Evolutionary conservation across 306 rosid genomes (phyloP).

Genomic region (Lathyrus oleraceus): DNA sequence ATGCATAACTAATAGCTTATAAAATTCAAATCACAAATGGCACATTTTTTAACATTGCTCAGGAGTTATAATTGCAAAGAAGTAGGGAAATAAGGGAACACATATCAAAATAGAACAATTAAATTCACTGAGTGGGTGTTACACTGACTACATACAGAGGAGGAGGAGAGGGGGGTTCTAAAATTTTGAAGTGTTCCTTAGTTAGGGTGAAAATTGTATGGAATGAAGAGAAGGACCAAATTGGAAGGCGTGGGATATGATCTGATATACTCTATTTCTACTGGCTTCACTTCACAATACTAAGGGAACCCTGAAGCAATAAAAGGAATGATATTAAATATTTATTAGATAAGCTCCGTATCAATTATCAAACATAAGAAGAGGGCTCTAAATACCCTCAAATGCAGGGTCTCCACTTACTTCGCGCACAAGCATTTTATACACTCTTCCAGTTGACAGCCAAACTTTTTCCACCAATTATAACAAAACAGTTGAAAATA

Average conservation of each 20-base stretch:
- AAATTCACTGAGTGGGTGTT: background rate
- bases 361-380: background rate
- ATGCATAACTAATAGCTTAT: background rate
- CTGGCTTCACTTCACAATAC: background rate
- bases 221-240: background rate
- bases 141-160: background rate
- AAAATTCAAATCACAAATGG: background rate
- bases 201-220: slow-evolving; percentile 7
- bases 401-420: background rate
- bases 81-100: background rate
- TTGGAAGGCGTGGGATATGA: background rate
- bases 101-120: background rate
- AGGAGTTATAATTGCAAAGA: background rate
- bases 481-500: slow-evolving; percentile 7
- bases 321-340: slow-evolving; percentile 1
- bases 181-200: background rate
- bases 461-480: background rate
- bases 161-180: background rate
- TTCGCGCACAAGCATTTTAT: background rate
- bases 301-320: background rate
- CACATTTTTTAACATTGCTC: background rate
- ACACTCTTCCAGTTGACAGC: slow-evolving; percentile 16
- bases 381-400: slow-evolving; percentile 1
- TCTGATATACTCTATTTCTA: background rate
- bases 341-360: slow-evolving; percentile 9